A percentile compares a stretch with the other conserved stretches of the same genome.
These are phyloP conservation scores for Lanmaoa pseudosensibilis DNA, from an alignment of 768 basidiomycete species.

Conservation along the genomic window DNA sequence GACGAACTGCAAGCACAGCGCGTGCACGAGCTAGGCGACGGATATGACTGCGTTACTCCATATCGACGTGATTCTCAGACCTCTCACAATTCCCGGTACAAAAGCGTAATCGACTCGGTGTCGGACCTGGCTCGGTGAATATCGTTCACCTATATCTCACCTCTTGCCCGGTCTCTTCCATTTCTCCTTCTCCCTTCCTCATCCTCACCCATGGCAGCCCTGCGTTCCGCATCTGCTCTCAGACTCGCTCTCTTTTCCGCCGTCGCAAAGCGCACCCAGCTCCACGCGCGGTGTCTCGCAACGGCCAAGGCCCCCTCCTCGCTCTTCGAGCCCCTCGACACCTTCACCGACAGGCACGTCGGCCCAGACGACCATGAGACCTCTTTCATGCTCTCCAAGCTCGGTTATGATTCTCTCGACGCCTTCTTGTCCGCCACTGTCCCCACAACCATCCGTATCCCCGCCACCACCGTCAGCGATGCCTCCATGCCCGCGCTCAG, in stretches of 20 bases:
- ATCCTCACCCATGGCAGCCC: slow-evolving; percentile 29
- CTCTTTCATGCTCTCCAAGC: slow-evolving; percentile 72
- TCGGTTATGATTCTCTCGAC: slow-evolving; percentile 89
- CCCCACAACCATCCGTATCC: slow-evolving; percentile 76
- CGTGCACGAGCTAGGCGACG: background rate
- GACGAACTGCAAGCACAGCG: background rate
- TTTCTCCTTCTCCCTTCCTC: slow-evolving; percentile 15
- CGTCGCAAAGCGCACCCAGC: slow-evolving; percentile 18
- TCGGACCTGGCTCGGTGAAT: slow-evolving; percentile 42
- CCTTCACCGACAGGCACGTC: slow-evolving; percentile 87
- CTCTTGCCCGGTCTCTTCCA: slow-evolving; percentile 17
- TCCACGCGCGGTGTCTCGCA: slow-evolving; percentile 47
- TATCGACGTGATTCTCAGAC: slow-evolving; percentile 13
- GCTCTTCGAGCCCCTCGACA: slow-evolving; percentile 85
- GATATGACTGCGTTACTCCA: slow-evolving; percentile 1
- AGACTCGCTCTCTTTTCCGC: slow-evolving; percentile 19
- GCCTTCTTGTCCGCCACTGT: slow-evolving; percentile 83
- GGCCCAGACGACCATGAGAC: slow-evolving; percentile 87
- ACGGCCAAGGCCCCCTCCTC: slow-evolving; percentile 59
- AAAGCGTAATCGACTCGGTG: slow-evolving; percentile 40
- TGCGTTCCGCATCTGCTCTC: slow-evolving; percentile 29
- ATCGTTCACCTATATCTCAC: slow-evolving; percentile 26
- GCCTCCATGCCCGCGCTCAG: slow-evolving; percentile 72
- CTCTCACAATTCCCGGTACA: slow-evolving; percentile 12
- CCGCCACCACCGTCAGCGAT: slow-evolving; percentile 59